A percentile compares a stretch with the other conserved stretches of the same genome.
Evolutionary conservation across 805 yeast genomes (phyloP).

Genomic region (Myxozyma nipponensis): DNA sequence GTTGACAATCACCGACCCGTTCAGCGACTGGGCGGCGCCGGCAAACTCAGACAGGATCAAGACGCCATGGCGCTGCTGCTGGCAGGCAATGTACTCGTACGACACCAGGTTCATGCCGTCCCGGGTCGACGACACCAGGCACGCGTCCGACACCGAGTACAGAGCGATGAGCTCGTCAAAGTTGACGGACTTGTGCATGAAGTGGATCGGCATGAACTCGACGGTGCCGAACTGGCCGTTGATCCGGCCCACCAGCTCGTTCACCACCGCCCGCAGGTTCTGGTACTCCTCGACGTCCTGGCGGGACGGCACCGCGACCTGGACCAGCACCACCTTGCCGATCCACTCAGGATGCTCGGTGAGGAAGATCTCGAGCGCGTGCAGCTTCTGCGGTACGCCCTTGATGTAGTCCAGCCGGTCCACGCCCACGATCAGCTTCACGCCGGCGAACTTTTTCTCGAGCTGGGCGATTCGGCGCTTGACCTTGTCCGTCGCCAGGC

Average conservation of each 20-base stretch:
- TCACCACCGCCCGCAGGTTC: conserved; percentile 85
- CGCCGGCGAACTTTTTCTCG: conserved; percentile 62
- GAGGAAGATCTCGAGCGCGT: conserved; percentile 90
- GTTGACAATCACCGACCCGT: conserved; percentile 89
- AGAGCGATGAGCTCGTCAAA: conserved; percentile 89
- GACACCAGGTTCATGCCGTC: conserved; percentile 98
- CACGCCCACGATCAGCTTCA: conserved; percentile 90
- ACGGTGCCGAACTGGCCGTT: conserved; percentile 95
- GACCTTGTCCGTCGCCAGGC: conserved; percentile 61
- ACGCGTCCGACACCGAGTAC: conserved; percentile 81
- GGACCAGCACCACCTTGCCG: conserved; percentile 92
- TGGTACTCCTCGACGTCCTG: conserved; percentile 99
- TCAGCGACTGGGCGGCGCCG: conserved; percentile 97
- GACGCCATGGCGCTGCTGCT: conserved; percentile 77
- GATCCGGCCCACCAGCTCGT: conserved; percentile 93
- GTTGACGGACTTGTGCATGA: conserved; percentile 85
- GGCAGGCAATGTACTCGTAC: conserved; percentile 96
- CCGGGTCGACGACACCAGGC: conserved; percentile 88
- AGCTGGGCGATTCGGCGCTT: conserved; percentile 61
- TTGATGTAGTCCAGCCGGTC: conserved; percentile 95
- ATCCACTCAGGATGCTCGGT: conserved; percentile 97
- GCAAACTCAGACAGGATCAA: conserved; percentile 91
- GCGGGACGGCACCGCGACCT: conserved; percentile 95
- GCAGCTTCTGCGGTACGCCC: conserved; percentile 96
- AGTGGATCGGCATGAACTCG: conserved; percentile 96